Base-by-base conservation (phyloP, 306 rosid genomes). In the Malus asiatica region DNA sequence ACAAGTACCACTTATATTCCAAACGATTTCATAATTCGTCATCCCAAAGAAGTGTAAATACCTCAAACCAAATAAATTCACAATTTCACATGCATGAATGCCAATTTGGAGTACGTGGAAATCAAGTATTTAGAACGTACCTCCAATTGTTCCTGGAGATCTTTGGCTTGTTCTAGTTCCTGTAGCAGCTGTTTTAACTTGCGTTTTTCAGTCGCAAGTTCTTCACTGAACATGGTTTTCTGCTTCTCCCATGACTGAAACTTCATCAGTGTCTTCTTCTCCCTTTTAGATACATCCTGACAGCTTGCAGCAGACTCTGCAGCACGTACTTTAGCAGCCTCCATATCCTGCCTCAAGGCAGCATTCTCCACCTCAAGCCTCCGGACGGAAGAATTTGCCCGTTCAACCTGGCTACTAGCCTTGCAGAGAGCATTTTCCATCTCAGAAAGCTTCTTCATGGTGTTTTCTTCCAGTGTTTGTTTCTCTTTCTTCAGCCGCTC, bases 371-470 rank as follows among this genome's bases (percentile, higher is more conserved):
- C 83, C 83, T 95, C 96, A 75, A 90, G 96, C 85, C 80, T 89
- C 72, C 88, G 75, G 67, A 92, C 91, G 20, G 97, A 86, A 74
- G 96, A 79, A 78, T 90, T 90, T 58, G 98, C 96, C 66, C 88
- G 83, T 53, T 90, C 97, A 68, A 95, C 96, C 83, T 95, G 98
- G 46, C 91, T 88, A 77, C 87, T 85, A 59, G 97, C 92, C 81
- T 90, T 95, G 87, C 85, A 52, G 85, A 95, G 82, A 66, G 97
- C 97, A 80, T 83, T 87, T 77, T 92, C 93, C 97, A 92, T 89
- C 89, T 95, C 98, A 22, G 90, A 83, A 30, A 95, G 93, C 86
- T 92, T 92, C 83, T 92, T 92, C 93, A 83, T 86, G 46, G 97
- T 90, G 78, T 84, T 94, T 75, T 89, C 98, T 77, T 90, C 98